Percentiles rank a stretch among this genome's conserved stretches.
phyloP scores from a whole-genome alignment of 1,139 yeast species.

The Pichia sp. region DNA sequence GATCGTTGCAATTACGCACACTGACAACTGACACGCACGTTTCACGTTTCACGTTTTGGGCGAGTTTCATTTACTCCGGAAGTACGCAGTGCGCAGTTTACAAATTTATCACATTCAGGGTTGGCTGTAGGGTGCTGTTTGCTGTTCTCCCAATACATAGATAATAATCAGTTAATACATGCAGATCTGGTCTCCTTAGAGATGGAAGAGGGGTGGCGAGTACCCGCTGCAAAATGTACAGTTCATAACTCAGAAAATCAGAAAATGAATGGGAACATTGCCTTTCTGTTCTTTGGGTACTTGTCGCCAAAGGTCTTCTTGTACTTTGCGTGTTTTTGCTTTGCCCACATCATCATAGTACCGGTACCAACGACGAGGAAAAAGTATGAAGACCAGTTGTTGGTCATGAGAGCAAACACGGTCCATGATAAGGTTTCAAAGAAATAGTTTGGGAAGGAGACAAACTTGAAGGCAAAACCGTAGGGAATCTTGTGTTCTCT shows the following conservation, averaged over 20 bases:
- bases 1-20: too few species aligned
- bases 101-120: too few species aligned
- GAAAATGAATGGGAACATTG: slow-evolving; percentile 51
- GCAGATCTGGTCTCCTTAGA: too few species aligned
- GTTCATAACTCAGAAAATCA: slow-evolving; percentile 19
- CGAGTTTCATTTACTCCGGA: too few species aligned
- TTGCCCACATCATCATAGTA: slow-evolving; percentile 80
- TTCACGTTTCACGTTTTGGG: too few species aligned
- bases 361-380: slow-evolving; percentile 64
- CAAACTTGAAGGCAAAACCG: slow-evolving; percentile 34
- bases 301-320: slow-evolving; percentile 64
- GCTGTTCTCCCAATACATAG: too few species aligned
- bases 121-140: too few species aligned
- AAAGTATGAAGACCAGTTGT: slow-evolving; percentile 69
- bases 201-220: too few species aligned
- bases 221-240: too few species aligned
- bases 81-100: too few species aligned
- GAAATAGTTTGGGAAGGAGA: slow-evolving; percentile 71
- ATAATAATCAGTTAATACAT: too few species aligned
- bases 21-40: too few species aligned
- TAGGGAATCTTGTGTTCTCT: slow-evolving; percentile 44
- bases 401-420: slow-evolving; percentile 57
- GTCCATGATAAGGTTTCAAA: slow-evolving; percentile 80
- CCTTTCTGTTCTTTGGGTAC: slow-evolving; percentile 65
- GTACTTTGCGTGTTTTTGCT: slow-evolving; percentile 62